These are phyloP conservation scores for Aspergillus sp. DNA, from an alignment of 2,329 filamentous ascomycete species.

Conservation along the genomic window DNA sequence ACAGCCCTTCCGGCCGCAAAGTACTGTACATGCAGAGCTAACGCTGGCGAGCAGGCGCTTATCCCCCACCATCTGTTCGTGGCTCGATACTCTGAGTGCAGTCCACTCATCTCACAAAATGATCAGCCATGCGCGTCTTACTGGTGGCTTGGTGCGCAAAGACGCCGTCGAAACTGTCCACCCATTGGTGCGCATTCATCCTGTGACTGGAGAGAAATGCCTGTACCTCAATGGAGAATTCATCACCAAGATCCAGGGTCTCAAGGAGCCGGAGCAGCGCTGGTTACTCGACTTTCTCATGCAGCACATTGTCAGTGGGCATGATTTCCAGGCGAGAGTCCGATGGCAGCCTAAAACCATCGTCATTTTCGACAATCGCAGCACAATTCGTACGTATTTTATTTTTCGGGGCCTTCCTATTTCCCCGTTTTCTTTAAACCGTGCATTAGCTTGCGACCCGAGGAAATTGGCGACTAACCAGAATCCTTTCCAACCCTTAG, in stretches of 20 bases:
- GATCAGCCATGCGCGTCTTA: conserved; percentile 48
- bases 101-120: conserved; percentile 51
- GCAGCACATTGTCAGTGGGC: conserved; percentile 52
- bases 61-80: conserved; percentile 55
- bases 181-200: conserved; percentile 53
- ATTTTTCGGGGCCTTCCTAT: background rate
- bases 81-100: conserved; percentile 39
- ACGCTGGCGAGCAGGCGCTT: conserved; percentile 37
- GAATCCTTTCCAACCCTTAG: conserved; percentile 30
- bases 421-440: background rate
- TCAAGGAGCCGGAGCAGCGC: conserved; percentile 53
- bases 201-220: conserved; percentile 54
- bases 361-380: conserved; percentile 57
- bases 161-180: conserved; percentile 52
- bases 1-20: background rate
- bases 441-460: conserved; percentile 9
- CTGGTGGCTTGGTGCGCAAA: conserved; percentile 50
- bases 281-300: conserved; percentile 54
- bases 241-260: conserved; percentile 52
- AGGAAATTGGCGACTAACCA: conserved; percentile 21
- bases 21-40: conserved; percentile 9
- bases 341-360: conserved; percentile 55
- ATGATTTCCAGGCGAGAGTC: conserved; percentile 54
- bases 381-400: conserved; percentile 48
- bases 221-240: conserved; percentile 56